Percentiles rank a stretch among this genome's conserved stretches.
These are phyloP conservation scores for Monosporozyma aquatica DNA, from an alignment of 805 yeast genomes.

Conservation along the genomic window DNA sequence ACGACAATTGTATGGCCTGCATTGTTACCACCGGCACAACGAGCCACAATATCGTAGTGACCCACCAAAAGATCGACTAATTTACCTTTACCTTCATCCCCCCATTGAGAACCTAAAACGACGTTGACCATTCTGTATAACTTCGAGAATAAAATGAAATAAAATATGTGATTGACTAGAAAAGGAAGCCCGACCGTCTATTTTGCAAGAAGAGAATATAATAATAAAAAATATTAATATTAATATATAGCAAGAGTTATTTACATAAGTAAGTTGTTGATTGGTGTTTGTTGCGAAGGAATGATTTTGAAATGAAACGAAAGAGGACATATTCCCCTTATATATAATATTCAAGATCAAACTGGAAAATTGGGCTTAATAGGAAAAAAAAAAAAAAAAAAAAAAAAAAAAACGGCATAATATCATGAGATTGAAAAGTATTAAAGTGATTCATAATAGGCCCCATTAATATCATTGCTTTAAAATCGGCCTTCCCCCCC, in stretches of 20 bases:
- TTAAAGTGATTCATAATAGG: no score
- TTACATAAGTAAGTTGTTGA: background rate
- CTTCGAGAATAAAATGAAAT: no score
- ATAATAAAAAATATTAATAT: no score
- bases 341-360: background rate
- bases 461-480: no score
- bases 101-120: conserved; percentile 98
- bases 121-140: conserved; percentile 46
- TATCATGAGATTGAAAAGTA: no score
- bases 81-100: conserved; percentile 99
- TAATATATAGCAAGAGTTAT: background rate
- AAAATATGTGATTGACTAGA: background rate
- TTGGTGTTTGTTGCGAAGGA: background rate
- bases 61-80: conserved; percentile 92
- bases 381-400: no score
- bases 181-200: no score
- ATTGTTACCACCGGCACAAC: conserved; percentile 98
- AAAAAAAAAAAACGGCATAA: no score
- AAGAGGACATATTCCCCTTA: background rate
- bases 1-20: conserved; percentile 99
- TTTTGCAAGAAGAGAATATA: no score
- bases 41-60: conserved; percentile 89
- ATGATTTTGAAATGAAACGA: background rate
- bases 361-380: no score
- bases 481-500: no score